phyloP scores from a whole-genome alignment of 2,329 filamentous ascomycete genomes.

The Seiridium unicorne region DNA sequence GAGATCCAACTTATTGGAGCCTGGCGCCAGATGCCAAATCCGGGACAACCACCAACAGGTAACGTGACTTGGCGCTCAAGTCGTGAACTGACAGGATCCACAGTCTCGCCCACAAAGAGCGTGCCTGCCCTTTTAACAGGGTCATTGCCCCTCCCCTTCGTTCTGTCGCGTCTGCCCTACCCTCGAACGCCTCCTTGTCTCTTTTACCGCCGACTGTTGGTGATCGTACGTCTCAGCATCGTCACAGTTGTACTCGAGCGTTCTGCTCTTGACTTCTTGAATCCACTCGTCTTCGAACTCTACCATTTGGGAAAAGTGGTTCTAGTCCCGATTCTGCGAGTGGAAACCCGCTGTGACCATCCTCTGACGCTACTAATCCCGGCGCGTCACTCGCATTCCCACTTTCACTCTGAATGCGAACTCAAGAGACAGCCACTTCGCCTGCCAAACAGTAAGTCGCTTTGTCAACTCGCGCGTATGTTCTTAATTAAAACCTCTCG shows the following conservation, averaged over 20 bases:
- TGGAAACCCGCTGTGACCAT: too few relatives aligned
- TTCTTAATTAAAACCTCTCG: not conserved
- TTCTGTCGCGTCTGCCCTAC: constrained; percentile 8
- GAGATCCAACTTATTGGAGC: too few relatives aligned
- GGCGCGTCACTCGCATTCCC: constrained; percentile 8
- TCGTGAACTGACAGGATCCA: not conserved
- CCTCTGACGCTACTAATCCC: not conserved
- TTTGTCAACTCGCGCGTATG: not conserved
- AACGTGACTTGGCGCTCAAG: constrained; percentile 13
- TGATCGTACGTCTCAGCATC: constrained; percentile 9
- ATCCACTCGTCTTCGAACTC: too few relatives aligned
- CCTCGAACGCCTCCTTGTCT: constrained; percentile 4
- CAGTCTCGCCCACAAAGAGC: constrained; percentile 4
- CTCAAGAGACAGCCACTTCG: not conserved
- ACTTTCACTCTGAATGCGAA: not conserved
- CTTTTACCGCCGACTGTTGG: constrained; percentile 5
- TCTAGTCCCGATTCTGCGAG: too few relatives aligned
- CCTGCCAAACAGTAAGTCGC: constrained; percentile 1
- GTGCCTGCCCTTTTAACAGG: not conserved
- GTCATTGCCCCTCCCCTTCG: not conserved
- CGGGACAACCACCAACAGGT: not conserved
- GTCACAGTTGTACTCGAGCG: not conserved
- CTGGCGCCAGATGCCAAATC: too few relatives aligned
- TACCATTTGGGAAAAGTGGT: too few relatives aligned
- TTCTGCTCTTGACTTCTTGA: too few relatives aligned